These are phyloP conservation scores for Trebouxia sp. DNA, from an alignment of 139 green algal species.

Conservation along the genomic window DNA sequence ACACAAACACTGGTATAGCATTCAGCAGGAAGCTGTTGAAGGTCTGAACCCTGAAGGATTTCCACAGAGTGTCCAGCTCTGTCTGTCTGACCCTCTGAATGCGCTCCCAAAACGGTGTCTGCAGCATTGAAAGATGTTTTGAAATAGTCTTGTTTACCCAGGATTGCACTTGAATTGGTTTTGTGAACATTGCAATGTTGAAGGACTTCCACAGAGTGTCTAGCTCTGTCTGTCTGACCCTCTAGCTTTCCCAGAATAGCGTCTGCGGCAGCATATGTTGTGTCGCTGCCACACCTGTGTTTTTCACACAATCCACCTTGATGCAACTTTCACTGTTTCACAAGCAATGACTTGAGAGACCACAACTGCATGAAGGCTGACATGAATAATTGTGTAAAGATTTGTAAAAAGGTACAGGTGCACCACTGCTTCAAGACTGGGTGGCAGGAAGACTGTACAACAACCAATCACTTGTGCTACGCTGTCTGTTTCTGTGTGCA, in stretches of 20 bases:
- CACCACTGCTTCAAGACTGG: no score
- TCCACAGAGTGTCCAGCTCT: conserved; percentile 56
- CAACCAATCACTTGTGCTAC: no score
- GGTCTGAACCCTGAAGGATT: conserved; percentile 35
- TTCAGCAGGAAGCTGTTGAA: conserved; percentile 52
- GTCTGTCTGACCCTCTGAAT: conserved; percentile 36
- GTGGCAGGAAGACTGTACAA: no score
- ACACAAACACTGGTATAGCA: conserved; percentile 50
- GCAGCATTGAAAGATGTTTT: not conserved
- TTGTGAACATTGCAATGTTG: not conserved
- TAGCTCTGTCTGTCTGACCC: conserved; percentile 44
- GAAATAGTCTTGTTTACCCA: no score
- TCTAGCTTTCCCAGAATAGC: conserved; percentile 40
- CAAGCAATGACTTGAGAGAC: no score
- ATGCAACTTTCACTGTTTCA: no score
- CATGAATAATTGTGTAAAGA: no score
- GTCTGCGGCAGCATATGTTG: conserved; percentile 22
- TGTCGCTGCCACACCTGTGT: no score
- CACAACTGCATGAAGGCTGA: no score
- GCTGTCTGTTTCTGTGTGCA: no score
- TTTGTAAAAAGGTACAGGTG: no score
- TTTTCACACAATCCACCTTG: no score
- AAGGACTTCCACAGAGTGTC: conserved; percentile 45
- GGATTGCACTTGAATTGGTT: not conserved
- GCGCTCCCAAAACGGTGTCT: conserved; percentile 39